Evolutionary conservation across 148 eudicot species (phyloP).

Genomic region (Nepenthes gracilis): DNA sequence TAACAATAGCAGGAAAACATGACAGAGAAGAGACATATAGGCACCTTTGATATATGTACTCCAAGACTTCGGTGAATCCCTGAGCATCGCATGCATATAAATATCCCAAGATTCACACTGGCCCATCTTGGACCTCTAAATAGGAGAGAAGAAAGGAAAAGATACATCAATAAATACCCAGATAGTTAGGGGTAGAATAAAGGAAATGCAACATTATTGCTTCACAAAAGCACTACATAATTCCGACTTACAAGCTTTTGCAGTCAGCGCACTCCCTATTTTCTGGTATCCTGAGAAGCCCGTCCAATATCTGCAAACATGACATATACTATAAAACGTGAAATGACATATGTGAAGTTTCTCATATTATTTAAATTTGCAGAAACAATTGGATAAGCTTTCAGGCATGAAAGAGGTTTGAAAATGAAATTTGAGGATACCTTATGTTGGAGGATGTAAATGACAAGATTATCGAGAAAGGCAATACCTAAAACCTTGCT

Average conservation of each 20-base stretch:
- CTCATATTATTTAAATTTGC: too few relatives aligned
- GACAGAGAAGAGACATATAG: neutral
- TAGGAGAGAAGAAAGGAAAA: neutral
- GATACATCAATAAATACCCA: neutral
- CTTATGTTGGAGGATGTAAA: neutral
- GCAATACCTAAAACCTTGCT: too few relatives aligned
- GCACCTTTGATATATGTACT: conserved; percentile 71
- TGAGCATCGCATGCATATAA: conserved; percentile 68
- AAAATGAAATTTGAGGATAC: too few relatives aligned
- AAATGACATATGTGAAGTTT: too few relatives aligned
- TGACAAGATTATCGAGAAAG: neutral
- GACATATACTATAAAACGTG: neutral
- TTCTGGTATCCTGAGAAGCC: conserved; percentile 60
- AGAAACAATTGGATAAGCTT: too few relatives aligned
- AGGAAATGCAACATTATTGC: neutral
- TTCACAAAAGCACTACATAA: neutral
- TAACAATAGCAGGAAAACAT: too few relatives aligned
- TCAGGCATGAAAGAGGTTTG: too few relatives aligned
- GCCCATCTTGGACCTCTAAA: conserved; percentile 87
- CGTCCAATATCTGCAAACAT: conserved; percentile 55
- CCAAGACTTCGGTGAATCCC: conserved; percentile 77
- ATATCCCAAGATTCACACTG: conserved; percentile 69
- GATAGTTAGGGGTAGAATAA: neutral
- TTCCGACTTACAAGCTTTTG: conserved; percentile 33
- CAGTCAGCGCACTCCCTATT: conserved; percentile 82